Conservation (phyloP, 208 protist species). For the Acanthamoeba sp. region DNA sequence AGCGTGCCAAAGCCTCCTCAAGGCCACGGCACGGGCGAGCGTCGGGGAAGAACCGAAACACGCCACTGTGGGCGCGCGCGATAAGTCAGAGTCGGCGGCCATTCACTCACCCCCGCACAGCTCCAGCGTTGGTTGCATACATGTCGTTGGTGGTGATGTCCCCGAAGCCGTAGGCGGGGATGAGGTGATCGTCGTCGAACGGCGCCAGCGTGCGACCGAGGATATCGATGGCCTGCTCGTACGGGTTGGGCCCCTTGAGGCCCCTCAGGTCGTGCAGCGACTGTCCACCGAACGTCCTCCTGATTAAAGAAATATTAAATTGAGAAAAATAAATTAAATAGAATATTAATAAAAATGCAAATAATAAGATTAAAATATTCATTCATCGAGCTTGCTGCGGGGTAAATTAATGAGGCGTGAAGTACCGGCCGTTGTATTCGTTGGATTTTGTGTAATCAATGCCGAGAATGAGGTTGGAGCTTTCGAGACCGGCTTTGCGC, state of each 20-base stretch:
- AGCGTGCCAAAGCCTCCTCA: slow-evolving; percentile 68
- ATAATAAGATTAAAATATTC: slow-evolving; percentile 6
- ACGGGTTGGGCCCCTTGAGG: background rate
- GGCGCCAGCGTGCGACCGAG: slow-evolving; percentile 50
- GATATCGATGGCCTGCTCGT: slow-evolving; percentile 57
- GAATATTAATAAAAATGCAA: background rate
- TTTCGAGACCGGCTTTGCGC: slow-evolving; percentile 72
- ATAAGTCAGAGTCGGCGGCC: no score
- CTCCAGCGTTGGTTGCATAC: background rate
- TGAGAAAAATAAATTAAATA: background rate
- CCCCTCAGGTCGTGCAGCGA: slow-evolving; percentile 26
- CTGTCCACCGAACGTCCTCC: slow-evolving; percentile 36
- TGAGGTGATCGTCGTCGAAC: slow-evolving; percentile 79
- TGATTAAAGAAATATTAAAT: background rate
- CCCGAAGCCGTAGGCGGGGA: slow-evolving; percentile 79
- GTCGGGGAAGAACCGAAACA: slow-evolving; percentile 49
- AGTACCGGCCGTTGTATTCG: background rate
- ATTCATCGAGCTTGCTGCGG: no score
- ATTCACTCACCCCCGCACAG: no score
- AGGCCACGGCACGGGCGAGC: slow-evolving; percentile 26
- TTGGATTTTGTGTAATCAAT: slow-evolving; percentile 49
- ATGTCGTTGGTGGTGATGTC: slow-evolving; percentile 20
- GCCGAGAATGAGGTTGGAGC: slow-evolving; percentile 78
- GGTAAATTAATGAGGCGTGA: background rate
- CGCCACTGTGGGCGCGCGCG: background rate